Conservation (phyloP, 2,329 filamentous ascomycete genomes). For the Exophiala spinifera region DNA sequence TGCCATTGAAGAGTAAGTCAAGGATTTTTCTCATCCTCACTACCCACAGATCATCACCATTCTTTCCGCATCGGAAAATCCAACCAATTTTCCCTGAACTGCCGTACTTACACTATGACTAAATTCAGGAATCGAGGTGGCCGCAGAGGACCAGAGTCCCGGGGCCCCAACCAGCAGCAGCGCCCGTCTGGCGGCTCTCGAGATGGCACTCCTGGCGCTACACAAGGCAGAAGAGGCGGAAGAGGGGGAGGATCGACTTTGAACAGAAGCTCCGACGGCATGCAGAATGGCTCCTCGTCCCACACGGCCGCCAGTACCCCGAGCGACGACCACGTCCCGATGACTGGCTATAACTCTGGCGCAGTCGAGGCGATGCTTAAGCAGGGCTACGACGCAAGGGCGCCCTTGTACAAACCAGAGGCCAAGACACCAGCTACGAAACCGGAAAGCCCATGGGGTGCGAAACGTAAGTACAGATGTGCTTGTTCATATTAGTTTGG, state of each 20-base stretch:
- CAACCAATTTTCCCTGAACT: neutral
- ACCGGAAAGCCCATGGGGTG: conserved; percentile 40
- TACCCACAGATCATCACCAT: conserved; percentile 17
- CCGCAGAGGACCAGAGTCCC: conserved; percentile 23
- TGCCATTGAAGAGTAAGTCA: conserved; percentile 23
- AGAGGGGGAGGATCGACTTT: conserved; percentile 10
- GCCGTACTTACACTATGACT: conserved; percentile 14
- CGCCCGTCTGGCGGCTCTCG: conserved; percentile 18
- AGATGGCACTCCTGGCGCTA: conserved; percentile 18
- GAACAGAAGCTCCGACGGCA: conserved; percentile 14
- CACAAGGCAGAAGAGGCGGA: conserved; percentile 22
- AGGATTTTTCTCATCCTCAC: conserved; percentile 34
- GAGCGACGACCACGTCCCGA: conserved; percentile 41
- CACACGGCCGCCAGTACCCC: conserved; percentile 8
- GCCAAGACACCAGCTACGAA: conserved; percentile 14
- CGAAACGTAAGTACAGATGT: conserved; percentile 39
- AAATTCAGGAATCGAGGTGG: conserved; percentile 15
- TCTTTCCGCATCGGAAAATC: neutral
- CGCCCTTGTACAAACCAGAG: conserved; percentile 38
- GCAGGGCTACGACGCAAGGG: conserved; percentile 40
- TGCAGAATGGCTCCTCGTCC: conserved; percentile 15
- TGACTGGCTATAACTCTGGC: conserved; percentile 43
- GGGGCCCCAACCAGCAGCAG: conserved; percentile 18
- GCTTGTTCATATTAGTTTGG: neutral
- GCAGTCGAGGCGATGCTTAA: conserved; percentile 43